Evolutionary conservation across 495 filamentous ascomycete genomes (phyloP), one percentile per base, ranked within the genome.

Genomic region (Xylona heveae): DNA sequence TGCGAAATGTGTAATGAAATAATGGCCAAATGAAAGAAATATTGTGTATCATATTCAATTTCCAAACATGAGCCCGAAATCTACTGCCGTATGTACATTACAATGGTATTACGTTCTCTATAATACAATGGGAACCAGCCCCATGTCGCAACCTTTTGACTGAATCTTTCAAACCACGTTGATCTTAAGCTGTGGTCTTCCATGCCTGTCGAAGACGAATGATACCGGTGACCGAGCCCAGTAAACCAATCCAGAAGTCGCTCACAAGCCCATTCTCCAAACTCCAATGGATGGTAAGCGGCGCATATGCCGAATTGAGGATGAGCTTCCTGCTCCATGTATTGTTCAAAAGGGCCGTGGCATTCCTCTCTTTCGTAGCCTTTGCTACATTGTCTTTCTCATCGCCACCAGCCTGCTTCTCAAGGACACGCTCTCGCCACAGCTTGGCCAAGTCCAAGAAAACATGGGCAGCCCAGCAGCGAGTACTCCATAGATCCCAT

Each of bases 391-490:
- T 25, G 24, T 25, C 12, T n/a, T n/a, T n/a, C n/a, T n/a, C n/a
- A n/a, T n/a, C n/a, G n/a, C n/a, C 28, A 9, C 14, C 28, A 30
- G n/a, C n/a, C n/a, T n/a, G n/a, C n/a, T 4, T 8, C 14, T 9
- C 28, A 30, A 15, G 28, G 14, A 17, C 2, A 30, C 22, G 13
- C 19, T 19, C 49, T 70, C 57, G 52, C 41, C 57, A 50, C 20
- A 92, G 52, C 26, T 71, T 55, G 19, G 68, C 63, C 38, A 83
- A 66, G 53, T 92, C 76, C 24, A 88, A 52, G 35, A 62, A 69
- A 19, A 88, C 71, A 54, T 82, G 78, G 10, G 58, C 60, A 33
- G 69, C 69, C 84, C 84, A 93, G 40, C 74, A 75, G 10, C 83
- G 55, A 10, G 61, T 65, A 48, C 78, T 79, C 78, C 77, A 90